A percentile compares a stretch with the other conserved stretches of the same genome.
phyloP scores from a whole-genome alignment of 2,329 filamentous ascomycete species.

The Pestalotiopsis sp. region DNA sequence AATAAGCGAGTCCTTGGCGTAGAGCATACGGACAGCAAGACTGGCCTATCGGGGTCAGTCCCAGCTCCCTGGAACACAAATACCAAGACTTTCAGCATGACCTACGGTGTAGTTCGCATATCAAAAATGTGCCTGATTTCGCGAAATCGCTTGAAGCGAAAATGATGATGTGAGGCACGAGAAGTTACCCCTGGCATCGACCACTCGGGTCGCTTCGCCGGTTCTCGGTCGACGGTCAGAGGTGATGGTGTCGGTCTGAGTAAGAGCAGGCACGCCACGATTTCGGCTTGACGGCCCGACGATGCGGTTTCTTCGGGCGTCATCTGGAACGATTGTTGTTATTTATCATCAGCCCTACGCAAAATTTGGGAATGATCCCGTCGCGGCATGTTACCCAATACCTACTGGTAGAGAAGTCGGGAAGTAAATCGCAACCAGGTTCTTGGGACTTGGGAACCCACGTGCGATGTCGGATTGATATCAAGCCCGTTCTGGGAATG shows the following conservation, averaged over 20 bases:
- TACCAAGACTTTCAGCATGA: background rate
- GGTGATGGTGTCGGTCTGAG: background rate
- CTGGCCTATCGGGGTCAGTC: background rate
- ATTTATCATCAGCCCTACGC: background rate
- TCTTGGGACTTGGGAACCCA: background rate
- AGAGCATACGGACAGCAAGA: background rate
- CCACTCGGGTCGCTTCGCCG: background rate
- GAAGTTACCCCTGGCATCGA: background rate
- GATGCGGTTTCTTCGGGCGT: background rate
- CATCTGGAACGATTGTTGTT: too few relatives aligned
- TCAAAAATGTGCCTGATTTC: background rate
- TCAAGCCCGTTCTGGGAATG: too few relatives aligned
- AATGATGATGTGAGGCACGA: background rate
- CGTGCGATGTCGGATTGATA: background rate
- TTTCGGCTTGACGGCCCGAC: constrained; percentile 4
- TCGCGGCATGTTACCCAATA: constrained; percentile 2
- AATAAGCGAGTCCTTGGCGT: background rate
- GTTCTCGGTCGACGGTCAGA: background rate
- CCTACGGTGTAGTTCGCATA: background rate
- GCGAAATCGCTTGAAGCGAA: background rate
- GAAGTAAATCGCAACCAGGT: background rate
- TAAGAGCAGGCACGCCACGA: background rate
- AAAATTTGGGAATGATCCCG: background rate
- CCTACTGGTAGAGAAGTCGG: too few relatives aligned
- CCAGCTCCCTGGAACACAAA: background rate